Base-by-base conservation (phyloP, 257 asterid genomes). In the Anisodus acutangulus region DNA sequence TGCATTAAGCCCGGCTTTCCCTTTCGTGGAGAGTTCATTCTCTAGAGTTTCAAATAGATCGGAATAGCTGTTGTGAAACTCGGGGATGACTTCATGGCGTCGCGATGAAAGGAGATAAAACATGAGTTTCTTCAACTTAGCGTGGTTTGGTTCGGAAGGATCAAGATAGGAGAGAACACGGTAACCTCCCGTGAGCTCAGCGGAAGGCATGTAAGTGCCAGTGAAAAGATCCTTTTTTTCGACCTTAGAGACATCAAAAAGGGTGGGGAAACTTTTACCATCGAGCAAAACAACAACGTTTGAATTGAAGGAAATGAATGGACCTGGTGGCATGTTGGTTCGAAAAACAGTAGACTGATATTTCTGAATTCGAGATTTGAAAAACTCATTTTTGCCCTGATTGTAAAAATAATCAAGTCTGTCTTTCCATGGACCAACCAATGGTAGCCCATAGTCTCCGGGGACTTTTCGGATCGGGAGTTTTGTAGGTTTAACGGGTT, bases 251-350 rank as follows among this genome's bases (percentile, higher is more conserved):
- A 86, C 87, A 91, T 94, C 97, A 85, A 95, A 95, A 1, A 95
- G 93, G 39, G 83, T 26, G 4, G 97, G 98, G 13, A 94, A 95
- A 41, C 97, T 94, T 83, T 93, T 95, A 1, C 95, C 98, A 89
- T 95, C 99, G 82, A 93, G 97, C 49, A 95, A 76, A 3, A 89
- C 97, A 83, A 94, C 86, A 88, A 95, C 99, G 86, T 92, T 95
- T 0, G 98, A 88, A 84, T 87, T 78, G 86, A 69, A 86, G 6
- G 99, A 90, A 62, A 95, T 91, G 84, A 92, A 84, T 0, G 98
- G 97, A 2, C 98, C 98, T 6, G 99, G 99, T 26, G 99, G 99
- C 99, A 95, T 95, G 86, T 95, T 95, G 11, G 94, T 86, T 13
- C 90, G 53, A 89, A 94, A 95, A 6, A 95, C 95, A 1, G 99